Percentiles rank a stretch among this genome's conserved stretches.
phyloP scores from a whole-genome alignment of 176 grass and related monocot genomes.

The Aegilops bicornis region DNA sequence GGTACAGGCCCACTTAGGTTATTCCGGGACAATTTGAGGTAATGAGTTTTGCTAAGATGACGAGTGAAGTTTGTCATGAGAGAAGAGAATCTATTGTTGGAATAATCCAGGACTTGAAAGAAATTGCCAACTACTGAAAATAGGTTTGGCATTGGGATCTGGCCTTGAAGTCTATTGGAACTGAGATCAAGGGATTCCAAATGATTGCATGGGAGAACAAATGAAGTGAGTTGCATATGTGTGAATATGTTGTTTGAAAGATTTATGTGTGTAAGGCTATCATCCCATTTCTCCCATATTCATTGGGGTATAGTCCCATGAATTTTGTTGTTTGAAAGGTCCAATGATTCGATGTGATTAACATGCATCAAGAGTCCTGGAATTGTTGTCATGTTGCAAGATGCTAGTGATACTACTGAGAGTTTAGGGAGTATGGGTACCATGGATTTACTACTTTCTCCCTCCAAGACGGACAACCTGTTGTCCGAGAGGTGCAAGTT shows the following conservation, averaged over 20 bases:
- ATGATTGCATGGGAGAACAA: not conserved
- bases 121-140: too few relatives aligned
- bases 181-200: not conserved
- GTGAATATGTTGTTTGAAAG: constrained; percentile 2
- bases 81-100: constrained; percentile 8
- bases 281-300: not conserved
- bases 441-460: not conserved
- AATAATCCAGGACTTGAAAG: not conserved
- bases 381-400: not conserved
- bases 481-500: not conserved
- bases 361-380: not conserved
- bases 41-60: not conserved
- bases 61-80: not conserved
- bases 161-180: not conserved
- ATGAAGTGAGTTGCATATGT: not conserved
- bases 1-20: not conserved
- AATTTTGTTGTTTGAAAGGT: constrained; percentile 18
- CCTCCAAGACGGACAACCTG: not conserved
- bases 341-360: not conserved
- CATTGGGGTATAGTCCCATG: constrained; percentile 19
- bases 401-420: not conserved
- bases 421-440: not conserved
- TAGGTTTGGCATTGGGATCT: not conserved
- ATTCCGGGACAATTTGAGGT: not conserved
- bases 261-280: not conserved